These are phyloP conservation scores for Chlorella sorokiniana DNA, from an alignment of 139 green algal species.

Conservation along the genomic window DNA sequence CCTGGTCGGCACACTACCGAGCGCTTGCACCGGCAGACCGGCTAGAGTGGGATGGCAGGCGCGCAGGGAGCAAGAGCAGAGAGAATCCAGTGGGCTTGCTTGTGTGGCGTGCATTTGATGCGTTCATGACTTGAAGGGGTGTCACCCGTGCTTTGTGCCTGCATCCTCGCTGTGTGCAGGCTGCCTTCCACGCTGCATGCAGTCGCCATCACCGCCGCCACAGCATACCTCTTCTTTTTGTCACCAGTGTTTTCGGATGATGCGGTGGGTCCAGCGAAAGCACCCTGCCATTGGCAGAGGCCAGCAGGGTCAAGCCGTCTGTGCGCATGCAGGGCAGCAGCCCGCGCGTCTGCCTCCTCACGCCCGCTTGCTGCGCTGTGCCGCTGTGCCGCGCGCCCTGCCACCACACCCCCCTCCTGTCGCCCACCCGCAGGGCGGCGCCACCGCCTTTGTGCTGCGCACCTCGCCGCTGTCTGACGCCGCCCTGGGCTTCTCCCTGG, in stretches of 20 bases:
- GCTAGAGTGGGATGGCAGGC: conserved; percentile 32
- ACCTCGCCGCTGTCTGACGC: conserved; percentile 8
- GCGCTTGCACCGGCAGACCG: conserved; percentile 1
- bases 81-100: background rate
- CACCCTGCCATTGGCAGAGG: too few species aligned
- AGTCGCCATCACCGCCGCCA: conserved; percentile 1
- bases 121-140: background rate
- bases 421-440: background rate
- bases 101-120: background rate
- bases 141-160: background rate
- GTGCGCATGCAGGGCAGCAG: conserved; percentile 6
- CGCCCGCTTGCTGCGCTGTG: too few species aligned
- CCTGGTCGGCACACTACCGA: background rate
- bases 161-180: background rate
- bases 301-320: too few species aligned
- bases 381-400: background rate
- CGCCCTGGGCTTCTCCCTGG: conserved; percentile 26
- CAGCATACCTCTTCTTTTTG: conserved; percentile 30
- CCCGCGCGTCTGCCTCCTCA: too few species aligned
- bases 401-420: background rate
- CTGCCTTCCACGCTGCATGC: conserved; percentile 33
- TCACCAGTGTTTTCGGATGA: conserved; percentile 3
- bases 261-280: background rate
- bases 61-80: too few species aligned
- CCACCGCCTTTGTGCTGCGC: conserved; percentile 16